A percentile compares a stretch with the other conserved stretches of the same genome.
These are phyloP conservation scores for Aegilops sharonensis DNA, from an alignment of 176 grass and related monocot genomes.

Conservation along the genomic window DNA sequence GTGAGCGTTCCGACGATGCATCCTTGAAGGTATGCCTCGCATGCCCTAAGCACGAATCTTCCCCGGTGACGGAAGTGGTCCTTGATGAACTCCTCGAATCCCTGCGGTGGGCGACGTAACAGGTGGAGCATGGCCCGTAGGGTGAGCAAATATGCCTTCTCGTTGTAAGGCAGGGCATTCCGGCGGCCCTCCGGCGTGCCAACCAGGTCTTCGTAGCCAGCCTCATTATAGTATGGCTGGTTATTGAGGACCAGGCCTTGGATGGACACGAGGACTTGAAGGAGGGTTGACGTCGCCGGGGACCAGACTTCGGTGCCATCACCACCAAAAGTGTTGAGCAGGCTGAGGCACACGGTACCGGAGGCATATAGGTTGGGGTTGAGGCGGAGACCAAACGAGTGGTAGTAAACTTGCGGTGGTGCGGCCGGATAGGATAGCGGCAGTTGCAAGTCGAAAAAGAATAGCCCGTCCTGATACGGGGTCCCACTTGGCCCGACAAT, in stretches of 20 bases:
- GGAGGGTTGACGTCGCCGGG: neutral
- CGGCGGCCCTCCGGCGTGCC: neutral
- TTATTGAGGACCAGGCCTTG: neutral
- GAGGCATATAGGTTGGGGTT: constrained; percentile 41
- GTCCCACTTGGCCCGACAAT: constrained; percentile 10
- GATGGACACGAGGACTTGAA: neutral
- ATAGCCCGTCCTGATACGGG: constrained; percentile 12
- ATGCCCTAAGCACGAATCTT: neutral
- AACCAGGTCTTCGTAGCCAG: neutral
- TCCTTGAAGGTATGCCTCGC: neutral
- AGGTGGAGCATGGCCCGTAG: neutral
- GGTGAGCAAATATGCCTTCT: neutral
- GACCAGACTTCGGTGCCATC: constrained; percentile 18
- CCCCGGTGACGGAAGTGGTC: neutral
- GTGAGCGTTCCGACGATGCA: neutral
- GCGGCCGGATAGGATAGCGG: neutral
- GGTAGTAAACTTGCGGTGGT: constrained; percentile 33
- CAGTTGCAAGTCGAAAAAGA: neutral
- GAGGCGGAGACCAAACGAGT: constrained; percentile 7
- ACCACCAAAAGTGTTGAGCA: constrained; percentile 20
- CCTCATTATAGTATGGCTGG: neutral
- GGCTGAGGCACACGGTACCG: constrained; percentile 33
- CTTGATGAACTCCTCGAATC: neutral
- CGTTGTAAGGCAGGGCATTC: neutral
- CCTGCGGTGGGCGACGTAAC: neutral